Evolutionary conservation across 2,329 filamentous ascomycete species (phyloP), one percentile per base, ranked within the genome.

Genomic region (Claviceps citrina): DNA sequence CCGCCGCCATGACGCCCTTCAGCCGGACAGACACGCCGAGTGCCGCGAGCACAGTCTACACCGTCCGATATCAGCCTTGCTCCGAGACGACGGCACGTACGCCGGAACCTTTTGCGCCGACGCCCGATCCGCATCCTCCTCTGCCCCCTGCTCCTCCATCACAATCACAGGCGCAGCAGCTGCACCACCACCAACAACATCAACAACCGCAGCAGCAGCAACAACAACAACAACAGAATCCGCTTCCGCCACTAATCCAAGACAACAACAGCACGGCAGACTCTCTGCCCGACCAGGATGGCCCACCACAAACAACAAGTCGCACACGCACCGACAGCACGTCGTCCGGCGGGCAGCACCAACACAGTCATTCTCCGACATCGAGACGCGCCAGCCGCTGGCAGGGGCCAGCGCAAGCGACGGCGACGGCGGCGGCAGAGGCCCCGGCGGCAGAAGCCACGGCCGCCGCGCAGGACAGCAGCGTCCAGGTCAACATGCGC

Each of bases 11-110:
- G 2, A 77, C 73, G 0, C 73, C 74, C 0, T 54, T 76, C 32
- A 78, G 73, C 50, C 64, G 74, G 45, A 73, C 73, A 15, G 74
- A 79, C 44, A 78, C 75, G 1, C 67, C 71, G 15, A 78, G 74
- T 49, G 74, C 72, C 1, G 73, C 73, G 33, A 78, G 74, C 53
- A 79, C 75, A 1, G 68, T 74, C 3, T 80, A 80, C 46, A 71
- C 73, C 6, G 65, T 79, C 27, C 65, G 73, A 39, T 78, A 78
- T 46, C 73, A 76, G 40, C 64, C 71, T 9, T 61, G 70, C 6
- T 70, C 71, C 2, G 75, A 75, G 42, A 62, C 64, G 13, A 63
- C 64, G 5, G 62, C 64, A 4, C 61, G 63, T 39, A 65, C 66
- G 7, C 65, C 66, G 3, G 64, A 69, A n/a, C 58, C 51, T 9